These are phyloP conservation scores for Pythium volutum DNA, from an alignment of 352 stramenopile genomes.

Conservation along the genomic window DNA sequence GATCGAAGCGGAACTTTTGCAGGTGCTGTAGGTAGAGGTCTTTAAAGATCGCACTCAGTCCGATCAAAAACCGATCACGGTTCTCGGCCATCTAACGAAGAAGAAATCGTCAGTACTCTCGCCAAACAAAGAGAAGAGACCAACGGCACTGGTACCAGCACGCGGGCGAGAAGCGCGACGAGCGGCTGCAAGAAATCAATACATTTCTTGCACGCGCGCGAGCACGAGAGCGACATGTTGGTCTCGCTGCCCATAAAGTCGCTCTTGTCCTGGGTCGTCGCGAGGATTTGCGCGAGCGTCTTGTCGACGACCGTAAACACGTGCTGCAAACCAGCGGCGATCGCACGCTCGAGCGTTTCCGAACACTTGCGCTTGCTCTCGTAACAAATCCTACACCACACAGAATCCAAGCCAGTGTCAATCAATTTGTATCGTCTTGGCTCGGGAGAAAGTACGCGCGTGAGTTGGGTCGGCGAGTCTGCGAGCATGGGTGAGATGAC, in stretches of 20 bases:
- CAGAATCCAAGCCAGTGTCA: neutral
- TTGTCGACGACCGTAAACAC: conserved; percentile 70
- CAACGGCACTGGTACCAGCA: conserved; percentile 41
- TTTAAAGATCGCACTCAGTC: conserved; percentile 57
- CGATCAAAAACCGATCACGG: conserved; percentile 54
- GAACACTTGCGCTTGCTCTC: conserved; percentile 71
- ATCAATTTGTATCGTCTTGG: neutral
- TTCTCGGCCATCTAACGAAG: conserved; percentile 54
- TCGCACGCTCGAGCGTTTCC: conserved; percentile 55
- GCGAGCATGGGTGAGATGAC: conserved; percentile 35
- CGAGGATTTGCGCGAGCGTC: conserved; percentile 42
- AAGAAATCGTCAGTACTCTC: neutral
- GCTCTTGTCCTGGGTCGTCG: conserved; percentile 57
- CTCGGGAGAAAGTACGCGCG: conserved; percentile 31
- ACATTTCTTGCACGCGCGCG: conserved; percentile 62
- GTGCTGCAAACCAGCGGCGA: conserved; percentile 46
- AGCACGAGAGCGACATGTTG: conserved; percentile 72
- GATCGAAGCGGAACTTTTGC: conserved; percentile 75
- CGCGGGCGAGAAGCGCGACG: conserved; percentile 40
- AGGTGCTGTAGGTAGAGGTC: conserved; percentile 73
- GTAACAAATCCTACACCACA: conserved; percentile 59
- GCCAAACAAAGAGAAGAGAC: neutral
- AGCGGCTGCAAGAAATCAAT: conserved; percentile 73
- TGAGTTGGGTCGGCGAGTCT: conserved; percentile 68
- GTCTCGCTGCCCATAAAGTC: conserved; percentile 75